Evolutionary conservation across 495 filamentous ascomycete species (phyloP).

Genomic region (Clavariopsis aquatica): DNA sequence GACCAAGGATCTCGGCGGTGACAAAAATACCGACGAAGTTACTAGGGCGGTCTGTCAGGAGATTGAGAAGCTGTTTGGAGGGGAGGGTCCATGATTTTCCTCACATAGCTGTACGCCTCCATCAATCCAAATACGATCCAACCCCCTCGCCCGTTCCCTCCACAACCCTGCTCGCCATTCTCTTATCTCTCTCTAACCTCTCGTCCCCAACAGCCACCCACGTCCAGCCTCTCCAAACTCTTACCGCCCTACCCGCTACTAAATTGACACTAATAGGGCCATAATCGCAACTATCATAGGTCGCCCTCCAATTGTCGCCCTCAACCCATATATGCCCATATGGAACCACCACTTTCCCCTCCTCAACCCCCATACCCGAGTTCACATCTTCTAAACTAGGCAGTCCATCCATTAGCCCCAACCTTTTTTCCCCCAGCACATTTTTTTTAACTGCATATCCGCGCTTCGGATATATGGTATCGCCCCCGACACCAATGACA

Average conservation of each 20-base stretch:
- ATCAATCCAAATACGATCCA: slow-evolving; percentile 10
- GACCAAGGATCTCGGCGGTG: slow-evolving; percentile 63
- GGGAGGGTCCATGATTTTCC: no score
- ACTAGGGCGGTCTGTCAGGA: slow-evolving; percentile 63
- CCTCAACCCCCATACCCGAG: neutral
- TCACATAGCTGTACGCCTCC: no score
- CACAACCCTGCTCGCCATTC: slow-evolving; percentile 19
- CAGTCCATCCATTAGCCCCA: slow-evolving; percentile 19
- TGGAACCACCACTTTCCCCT: slow-evolving; percentile 37
- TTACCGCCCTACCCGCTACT: slow-evolving; percentile 32
- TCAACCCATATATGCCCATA: slow-evolving; percentile 48
- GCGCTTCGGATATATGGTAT: slow-evolving; percentile 35
- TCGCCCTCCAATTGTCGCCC: slow-evolving; percentile 45
- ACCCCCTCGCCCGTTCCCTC: slow-evolving; percentile 11
- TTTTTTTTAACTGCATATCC: slow-evolving; percentile 24
- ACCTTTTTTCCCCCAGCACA: slow-evolving; percentile 14
- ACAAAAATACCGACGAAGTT: slow-evolving; percentile 57
- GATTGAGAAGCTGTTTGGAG: slow-evolving; percentile 49
- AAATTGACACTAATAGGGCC: slow-evolving; percentile 41
- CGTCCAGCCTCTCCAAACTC: slow-evolving; percentile 20
- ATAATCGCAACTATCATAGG: slow-evolving; percentile 43
- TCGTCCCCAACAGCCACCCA: neutral
- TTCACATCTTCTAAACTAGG: slow-evolving; percentile 13
- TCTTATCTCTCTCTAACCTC: slow-evolving; percentile 15
- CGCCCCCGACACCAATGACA: slow-evolving; percentile 42